These are phyloP conservation scores for Entomortierella parvispora DNA, from an alignment of 192 early-diverging fungal genomes.

Conservation along the genomic window DNA sequence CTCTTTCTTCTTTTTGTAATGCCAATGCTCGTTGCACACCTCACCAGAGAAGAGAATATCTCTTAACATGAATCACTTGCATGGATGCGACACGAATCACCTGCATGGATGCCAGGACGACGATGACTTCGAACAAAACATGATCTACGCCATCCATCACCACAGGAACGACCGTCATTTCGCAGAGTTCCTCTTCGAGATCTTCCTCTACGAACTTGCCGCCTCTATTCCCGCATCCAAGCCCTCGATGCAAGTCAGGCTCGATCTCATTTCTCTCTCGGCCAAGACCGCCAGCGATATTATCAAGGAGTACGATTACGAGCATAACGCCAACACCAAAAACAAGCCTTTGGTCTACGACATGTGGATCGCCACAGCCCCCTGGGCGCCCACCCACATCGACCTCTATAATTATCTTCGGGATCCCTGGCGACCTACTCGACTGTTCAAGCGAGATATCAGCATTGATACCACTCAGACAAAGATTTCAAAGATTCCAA, in stretches of 20 bases:
- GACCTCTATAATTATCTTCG: slow-evolving; percentile 20
- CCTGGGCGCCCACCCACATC: slow-evolving; percentile 10
- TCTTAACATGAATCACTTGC: too few relatives aligned
- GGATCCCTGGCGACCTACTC: slow-evolving; percentile 22
- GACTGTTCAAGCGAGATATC: slow-evolving; percentile 23
- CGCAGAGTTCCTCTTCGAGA: slow-evolving; percentile 41
- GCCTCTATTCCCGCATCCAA: slow-evolving; percentile 6
- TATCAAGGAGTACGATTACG: slow-evolving; percentile 5
- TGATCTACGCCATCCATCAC: neutral
- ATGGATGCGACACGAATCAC: too few relatives aligned
- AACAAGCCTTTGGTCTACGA: neutral
- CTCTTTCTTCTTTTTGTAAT: too few relatives aligned
- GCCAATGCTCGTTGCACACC: too few relatives aligned
- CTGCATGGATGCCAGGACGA: too few relatives aligned
- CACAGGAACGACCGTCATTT: slow-evolving; percentile 33
- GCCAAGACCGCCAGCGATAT: neutral
- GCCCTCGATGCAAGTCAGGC: neutral
- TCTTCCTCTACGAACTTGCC: slow-evolving; percentile 36
- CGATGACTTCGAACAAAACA: too few relatives aligned
- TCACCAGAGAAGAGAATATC: too few relatives aligned
- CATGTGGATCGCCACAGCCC: slow-evolving; percentile 22
- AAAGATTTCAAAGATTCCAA: neutral
- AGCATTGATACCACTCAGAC: slow-evolving; percentile 2
- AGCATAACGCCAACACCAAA: neutral
- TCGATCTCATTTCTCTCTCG: slow-evolving; percentile 4